Conservation (phyloP, 2,329 filamentous ascomycete genomes). For the Paramyrothecium roridum region DNA sequence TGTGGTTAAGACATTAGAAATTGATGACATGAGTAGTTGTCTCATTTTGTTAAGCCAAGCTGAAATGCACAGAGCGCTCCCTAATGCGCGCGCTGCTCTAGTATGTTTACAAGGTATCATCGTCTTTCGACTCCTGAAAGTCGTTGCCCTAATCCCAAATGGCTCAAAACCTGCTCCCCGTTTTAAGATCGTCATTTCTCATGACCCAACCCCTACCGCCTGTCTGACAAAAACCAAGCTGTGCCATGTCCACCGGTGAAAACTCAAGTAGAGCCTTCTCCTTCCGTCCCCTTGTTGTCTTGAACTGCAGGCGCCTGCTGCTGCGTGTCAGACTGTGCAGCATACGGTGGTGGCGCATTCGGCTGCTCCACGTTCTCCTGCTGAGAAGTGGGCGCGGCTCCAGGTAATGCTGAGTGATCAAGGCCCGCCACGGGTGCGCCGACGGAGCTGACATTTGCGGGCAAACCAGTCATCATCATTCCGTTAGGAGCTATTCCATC, state of each 20-base stretch:
- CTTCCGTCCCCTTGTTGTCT: background rate
- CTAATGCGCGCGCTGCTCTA: background rate
- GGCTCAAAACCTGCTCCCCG: too few species aligned
- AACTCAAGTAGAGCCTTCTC: background rate
- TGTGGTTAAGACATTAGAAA: too few species aligned
- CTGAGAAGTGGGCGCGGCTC: background rate
- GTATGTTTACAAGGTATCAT: background rate
- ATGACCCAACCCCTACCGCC: background rate
- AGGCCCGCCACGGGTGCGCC: background rate
- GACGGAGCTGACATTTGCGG: background rate
- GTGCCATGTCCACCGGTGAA: background rate
- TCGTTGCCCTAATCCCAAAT: too few species aligned
- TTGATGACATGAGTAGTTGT: too few species aligned
- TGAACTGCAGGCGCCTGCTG: background rate
- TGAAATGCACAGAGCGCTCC: background rate
- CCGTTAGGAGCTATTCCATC: conserved; percentile 14
- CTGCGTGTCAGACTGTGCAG: background rate
- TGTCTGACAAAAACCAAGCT: background rate
- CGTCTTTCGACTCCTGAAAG: background rate
- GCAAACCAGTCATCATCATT: conserved; percentile 12
- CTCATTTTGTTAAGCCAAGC: too few species aligned
- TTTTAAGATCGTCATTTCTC: too few species aligned
- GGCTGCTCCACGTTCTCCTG: background rate
- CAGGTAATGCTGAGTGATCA: background rate
- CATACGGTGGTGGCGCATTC: background rate